These are phyloP conservation scores for Actinidia arguta DNA, from an alignment of 179 eudicot genomes.

Conservation along the genomic window DNA sequence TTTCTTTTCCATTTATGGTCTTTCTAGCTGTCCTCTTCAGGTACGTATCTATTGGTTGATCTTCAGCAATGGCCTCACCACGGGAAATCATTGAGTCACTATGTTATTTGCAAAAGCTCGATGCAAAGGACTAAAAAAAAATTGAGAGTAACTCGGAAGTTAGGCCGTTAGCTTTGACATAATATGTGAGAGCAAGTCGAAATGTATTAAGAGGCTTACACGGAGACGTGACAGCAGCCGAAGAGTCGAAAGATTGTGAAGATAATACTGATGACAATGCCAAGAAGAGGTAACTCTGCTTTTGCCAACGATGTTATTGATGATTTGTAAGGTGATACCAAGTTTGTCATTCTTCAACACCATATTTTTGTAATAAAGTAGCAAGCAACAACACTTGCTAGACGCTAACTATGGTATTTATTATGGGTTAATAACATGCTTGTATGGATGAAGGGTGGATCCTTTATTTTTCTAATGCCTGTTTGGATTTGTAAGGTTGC, in stretches of 20 bases:
- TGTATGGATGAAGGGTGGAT: background rate
- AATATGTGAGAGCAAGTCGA: background rate
- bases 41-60: too few relatives aligned
- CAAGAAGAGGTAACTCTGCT: background rate
- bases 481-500: too few relatives aligned
- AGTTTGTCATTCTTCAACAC: background rate
- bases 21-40: too few relatives aligned
- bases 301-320: background rate
- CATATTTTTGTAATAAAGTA: background rate
- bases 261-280: background rate
- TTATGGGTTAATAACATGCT: background rate
- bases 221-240: background rate
- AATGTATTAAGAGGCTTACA: background rate
- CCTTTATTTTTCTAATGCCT: too few relatives aligned
- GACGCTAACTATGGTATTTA: background rate
- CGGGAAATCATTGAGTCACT: too few relatives aligned
- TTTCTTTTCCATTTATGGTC: too few relatives aligned
- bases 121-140: too few relatives aligned
- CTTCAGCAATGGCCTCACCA: too few relatives aligned
- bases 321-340: background rate
- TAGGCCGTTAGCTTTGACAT: too few relatives aligned
- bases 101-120: too few relatives aligned
- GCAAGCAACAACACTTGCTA: background rate
- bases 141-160: too few relatives aligned
- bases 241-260: background rate